Percentiles rank a stretch among this genome's conserved stretches.
phyloP scores from a whole-genome alignment of 148 eudicot genomes.

The Chenopodium berlandieri region DNA sequence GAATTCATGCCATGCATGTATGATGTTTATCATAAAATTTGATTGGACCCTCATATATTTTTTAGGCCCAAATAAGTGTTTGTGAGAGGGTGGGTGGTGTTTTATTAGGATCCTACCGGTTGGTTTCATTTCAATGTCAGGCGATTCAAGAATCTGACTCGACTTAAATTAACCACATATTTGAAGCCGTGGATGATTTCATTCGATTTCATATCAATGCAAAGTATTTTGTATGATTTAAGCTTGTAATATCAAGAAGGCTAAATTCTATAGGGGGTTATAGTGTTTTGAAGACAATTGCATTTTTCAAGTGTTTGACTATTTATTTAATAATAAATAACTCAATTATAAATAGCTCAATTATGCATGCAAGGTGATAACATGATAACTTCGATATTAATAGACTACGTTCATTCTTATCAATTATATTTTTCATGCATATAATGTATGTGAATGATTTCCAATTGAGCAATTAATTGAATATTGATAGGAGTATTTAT shows the following conservation, averaged over 20 bases:
- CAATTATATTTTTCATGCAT: background rate
- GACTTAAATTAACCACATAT: conserved; percentile 10
- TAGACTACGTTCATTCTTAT: too few species aligned
- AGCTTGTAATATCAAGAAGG: too few species aligned
- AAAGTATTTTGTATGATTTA: too few species aligned
- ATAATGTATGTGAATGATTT: background rate
- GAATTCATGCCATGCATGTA: background rate
- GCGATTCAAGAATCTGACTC: background rate
- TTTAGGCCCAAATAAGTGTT: background rate
- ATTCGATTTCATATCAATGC: background rate
- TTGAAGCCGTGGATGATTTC: background rate
- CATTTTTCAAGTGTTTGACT: too few species aligned
- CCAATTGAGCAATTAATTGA: background rate
- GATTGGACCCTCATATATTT: background rate
- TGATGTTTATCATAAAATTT: background rate
- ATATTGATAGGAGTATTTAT: background rate
- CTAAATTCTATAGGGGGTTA: too few species aligned
- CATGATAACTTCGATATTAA: too few species aligned
- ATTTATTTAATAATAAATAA: too few species aligned
- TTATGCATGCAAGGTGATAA: too few species aligned
- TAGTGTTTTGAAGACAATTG: too few species aligned
- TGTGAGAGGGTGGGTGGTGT: background rate
- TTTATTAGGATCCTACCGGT: background rate
- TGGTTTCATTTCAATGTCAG: background rate
- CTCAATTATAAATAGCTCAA: too few species aligned